Conservation (phyloP, 177 flowering plant species). For the Telopea speciosissima region DNA sequence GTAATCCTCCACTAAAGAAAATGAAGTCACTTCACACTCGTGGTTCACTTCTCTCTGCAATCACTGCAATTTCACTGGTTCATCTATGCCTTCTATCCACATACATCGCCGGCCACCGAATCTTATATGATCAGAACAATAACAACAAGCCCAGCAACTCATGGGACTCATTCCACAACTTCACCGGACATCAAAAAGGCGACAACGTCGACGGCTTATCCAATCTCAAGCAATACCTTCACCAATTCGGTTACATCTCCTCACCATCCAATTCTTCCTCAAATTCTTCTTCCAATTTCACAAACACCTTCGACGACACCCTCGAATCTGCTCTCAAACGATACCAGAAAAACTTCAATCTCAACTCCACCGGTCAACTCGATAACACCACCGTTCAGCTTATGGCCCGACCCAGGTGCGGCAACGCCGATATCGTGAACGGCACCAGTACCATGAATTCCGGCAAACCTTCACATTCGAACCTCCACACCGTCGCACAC, state of each 20-base stretch:
- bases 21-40: too few species aligned
- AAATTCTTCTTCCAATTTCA: not conserved
- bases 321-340: constrained; percentile 28
- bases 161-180: constrained; percentile 13
- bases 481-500: not conserved
- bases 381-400: constrained; percentile 14
- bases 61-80: not conserved
- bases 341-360: constrained; percentile 31
- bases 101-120: not conserved
- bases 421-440: constrained; percentile 19
- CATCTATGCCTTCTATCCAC: not conserved
- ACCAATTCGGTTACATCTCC: constrained; percentile 20
- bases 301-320: constrained; percentile 24
- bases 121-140: not conserved
- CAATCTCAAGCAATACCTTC: constrained; percentile 11
- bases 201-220: constrained; percentile 9
- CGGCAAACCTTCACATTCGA: not conserved
- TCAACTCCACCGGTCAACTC: constrained; percentile 25
- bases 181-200: constrained; percentile 14
- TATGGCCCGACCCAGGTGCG: constrained; percentile 20
- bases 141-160: not conserved
- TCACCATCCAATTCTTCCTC: not conserved
- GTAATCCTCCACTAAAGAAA: too few species aligned
- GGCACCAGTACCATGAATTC: constrained; percentile 17
- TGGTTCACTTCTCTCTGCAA: too few species aligned